These are phyloP conservation scores for Phylloporus scabripes DNA, from an alignment of 768 basidiomycete species.

Conservation along the genomic window DNA sequence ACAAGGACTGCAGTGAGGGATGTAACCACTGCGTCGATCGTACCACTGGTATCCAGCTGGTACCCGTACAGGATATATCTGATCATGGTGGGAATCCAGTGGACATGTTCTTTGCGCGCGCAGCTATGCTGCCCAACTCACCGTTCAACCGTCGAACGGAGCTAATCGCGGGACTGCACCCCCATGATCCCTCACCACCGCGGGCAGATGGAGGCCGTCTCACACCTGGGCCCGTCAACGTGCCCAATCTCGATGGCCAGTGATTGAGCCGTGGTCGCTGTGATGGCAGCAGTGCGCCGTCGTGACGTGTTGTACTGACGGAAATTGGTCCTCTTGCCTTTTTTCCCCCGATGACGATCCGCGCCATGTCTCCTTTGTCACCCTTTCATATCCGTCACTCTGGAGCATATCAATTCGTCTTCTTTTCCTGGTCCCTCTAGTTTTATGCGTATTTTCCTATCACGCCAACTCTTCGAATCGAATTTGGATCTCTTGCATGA, in stretches of 20 bases:
- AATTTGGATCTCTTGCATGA: background rate
- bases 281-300: slow-evolving; percentile 16
- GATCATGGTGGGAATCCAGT: slow-evolving; percentile 34
- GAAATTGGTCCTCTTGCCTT: slow-evolving; percentile 37
- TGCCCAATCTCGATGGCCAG: slow-evolving; percentile 68
- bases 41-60: slow-evolving; percentile 38
- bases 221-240: slow-evolving; percentile 45
- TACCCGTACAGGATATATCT: slow-evolving; percentile 23
- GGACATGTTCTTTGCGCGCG: slow-evolving; percentile 61
- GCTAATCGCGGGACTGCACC: slow-evolving; percentile 47
- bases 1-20: slow-evolving; percentile 40
- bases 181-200: slow-evolving; percentile 27
- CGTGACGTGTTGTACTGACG: slow-evolving; percentile 32
- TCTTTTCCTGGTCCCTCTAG: background rate
- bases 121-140: slow-evolving; percentile 62
- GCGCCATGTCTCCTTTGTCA: background rate
- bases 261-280: slow-evolving; percentile 27
- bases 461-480: background rate
- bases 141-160: slow-evolving; percentile 39
- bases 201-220: slow-evolving; percentile 36
- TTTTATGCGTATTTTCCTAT: background rate
- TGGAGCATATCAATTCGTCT: too few relatives aligned
- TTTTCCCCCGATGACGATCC: background rate
- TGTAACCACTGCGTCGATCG: slow-evolving; percentile 64
- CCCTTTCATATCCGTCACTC: background rate